Evolutionary conservation across 2,329 filamentous ascomycete genomes (phyloP).

Genomic region (Lachnellula suecica): DNA sequence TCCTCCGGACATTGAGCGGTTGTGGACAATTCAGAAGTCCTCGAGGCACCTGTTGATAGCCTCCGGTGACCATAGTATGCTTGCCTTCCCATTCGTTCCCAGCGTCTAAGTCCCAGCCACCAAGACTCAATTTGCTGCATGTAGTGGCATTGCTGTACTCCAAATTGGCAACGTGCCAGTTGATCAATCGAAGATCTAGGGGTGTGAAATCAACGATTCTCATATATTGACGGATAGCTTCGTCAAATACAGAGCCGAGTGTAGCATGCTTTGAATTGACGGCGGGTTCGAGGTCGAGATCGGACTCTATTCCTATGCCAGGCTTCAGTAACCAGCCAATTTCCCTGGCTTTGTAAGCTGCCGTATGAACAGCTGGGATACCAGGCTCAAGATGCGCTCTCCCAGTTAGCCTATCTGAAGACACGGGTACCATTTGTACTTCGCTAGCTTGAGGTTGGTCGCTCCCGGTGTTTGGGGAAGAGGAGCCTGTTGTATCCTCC

Average conservation of each 20-base stretch:
- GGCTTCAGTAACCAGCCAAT: constrained; percentile 81
- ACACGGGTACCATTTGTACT: constrained; percentile 60
- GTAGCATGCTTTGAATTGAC: constrained; percentile 66
- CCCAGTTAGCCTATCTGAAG: constrained; percentile 69
- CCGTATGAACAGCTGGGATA: constrained; percentile 66
- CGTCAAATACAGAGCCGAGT: constrained; percentile 86
- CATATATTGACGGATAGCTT: constrained; percentile 86
- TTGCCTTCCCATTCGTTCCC: constrained; percentile 97
- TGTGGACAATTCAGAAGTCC: constrained; percentile 78
- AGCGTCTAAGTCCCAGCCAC: constrained; percentile 94
- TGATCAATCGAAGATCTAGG: constrained; percentile 86
- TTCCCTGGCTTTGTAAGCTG: constrained; percentile 71
- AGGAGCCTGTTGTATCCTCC: constrained; percentile 61
- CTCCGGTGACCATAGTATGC: constrained; percentile 90
- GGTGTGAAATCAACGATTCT: constrained; percentile 78
- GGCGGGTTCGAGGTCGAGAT: constrained; percentile 69
- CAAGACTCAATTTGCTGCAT: constrained; percentile 81
- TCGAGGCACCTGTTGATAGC: constrained; percentile 90
- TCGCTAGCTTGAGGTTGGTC: constrained; percentile 22
- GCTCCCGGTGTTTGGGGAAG: constrained; percentile 54
- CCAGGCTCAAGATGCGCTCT: constrained; percentile 71
- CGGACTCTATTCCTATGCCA: constrained; percentile 60
- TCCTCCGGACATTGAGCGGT: constrained; percentile 74
- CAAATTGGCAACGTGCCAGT: constrained; percentile 97
- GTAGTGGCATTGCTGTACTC: constrained; percentile 97